Evolutionary conservation across 306 rosid genomes (phyloP).

Genomic region (Dryas drummondii): DNA sequence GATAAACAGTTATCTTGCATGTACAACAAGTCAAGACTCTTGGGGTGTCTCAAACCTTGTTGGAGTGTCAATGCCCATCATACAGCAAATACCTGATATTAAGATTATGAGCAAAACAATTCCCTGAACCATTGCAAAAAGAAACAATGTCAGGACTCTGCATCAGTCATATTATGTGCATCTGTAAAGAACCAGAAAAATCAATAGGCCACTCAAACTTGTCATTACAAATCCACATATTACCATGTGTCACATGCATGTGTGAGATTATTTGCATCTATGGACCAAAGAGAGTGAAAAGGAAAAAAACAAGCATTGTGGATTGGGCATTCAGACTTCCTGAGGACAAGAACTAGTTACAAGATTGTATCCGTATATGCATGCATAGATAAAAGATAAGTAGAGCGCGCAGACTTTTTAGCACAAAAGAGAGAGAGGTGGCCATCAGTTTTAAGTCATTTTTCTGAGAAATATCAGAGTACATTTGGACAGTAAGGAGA

Average conservation of each 20-base stretch:
- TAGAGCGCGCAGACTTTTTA: not conserved
- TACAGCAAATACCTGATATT: slow-evolving; percentile 92
- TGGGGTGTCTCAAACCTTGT: slow-evolving; percentile 91
- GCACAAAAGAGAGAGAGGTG: not conserved
- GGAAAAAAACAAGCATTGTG: not conserved
- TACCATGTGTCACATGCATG: not conserved
- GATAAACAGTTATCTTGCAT: slow-evolving; percentile 7
- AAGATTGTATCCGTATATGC: not conserved
- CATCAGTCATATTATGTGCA: slow-evolving; percentile 6
- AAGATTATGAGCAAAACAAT: slow-evolving; percentile 80
- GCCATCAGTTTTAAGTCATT: not conserved
- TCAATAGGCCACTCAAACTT: not conserved
- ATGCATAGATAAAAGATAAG: not conserved
- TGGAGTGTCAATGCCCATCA: slow-evolving; percentile 99
- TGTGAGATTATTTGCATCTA: not conserved
- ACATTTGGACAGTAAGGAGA: not conserved
- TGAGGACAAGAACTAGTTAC: not conserved
- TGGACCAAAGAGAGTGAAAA: not conserved
- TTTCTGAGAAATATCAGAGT: not conserved
- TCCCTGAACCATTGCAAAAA: slow-evolving; percentile 54
- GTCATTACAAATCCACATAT: slow-evolving; percentile 3
- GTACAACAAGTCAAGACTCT: slow-evolving; percentile 55
- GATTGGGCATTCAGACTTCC: not conserved
- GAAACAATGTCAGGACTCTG: slow-evolving; percentile 33
- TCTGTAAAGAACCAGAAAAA: slow-evolving; percentile 1